Evolutionary conservation across 2,329 filamentous ascomycete genomes (phyloP).

Genomic region (Didymella keratinophila): DNA sequence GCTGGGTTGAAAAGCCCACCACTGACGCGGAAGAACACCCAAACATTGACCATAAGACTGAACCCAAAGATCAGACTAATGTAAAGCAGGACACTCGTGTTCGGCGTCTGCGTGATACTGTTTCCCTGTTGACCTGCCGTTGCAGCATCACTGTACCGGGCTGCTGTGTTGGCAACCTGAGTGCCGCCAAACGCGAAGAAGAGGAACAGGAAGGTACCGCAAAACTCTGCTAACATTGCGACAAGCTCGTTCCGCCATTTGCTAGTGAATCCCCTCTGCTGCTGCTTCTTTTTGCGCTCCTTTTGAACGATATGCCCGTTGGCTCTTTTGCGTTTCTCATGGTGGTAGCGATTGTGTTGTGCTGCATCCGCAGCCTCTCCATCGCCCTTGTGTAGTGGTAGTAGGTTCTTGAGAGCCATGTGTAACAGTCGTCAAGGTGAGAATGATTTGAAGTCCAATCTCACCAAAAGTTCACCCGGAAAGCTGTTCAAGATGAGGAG

Average conservation of each 20-base stretch:
- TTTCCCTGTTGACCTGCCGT: constrained; percentile 34
- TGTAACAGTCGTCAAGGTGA: neutral
- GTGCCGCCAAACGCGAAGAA: constrained; percentile 53
- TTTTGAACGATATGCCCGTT: constrained; percentile 15
- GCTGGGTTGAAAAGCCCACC: constrained; percentile 53
- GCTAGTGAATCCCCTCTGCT: constrained; percentile 11
- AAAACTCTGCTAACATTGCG: constrained; percentile 48
- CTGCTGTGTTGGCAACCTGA: constrained; percentile 48
- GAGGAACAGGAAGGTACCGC: constrained; percentile 53
- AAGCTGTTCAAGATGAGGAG: neutral
- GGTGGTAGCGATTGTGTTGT: constrained; percentile 5
- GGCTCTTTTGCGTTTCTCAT: constrained; percentile 16
- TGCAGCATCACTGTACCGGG: constrained; percentile 27
- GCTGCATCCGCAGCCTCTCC: neutral
- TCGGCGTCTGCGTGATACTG: constrained; percentile 43
- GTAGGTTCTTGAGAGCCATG: constrained; percentile 18
- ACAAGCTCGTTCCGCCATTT: constrained; percentile 49
- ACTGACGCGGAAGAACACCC: constrained; percentile 51
- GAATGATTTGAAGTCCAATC: no score
- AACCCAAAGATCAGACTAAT: constrained; percentile 51
- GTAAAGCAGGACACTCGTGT: constrained; percentile 46
- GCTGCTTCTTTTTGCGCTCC: constrained; percentile 6
- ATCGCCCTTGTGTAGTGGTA: constrained; percentile 21
- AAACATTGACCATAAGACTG: constrained; percentile 51
- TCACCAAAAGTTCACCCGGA: neutral